Evolutionary conservation across 176 grass and related monocot species (phyloP), one percentile per base, ranked within the genome.

Genomic region (Canna indica): DNA sequence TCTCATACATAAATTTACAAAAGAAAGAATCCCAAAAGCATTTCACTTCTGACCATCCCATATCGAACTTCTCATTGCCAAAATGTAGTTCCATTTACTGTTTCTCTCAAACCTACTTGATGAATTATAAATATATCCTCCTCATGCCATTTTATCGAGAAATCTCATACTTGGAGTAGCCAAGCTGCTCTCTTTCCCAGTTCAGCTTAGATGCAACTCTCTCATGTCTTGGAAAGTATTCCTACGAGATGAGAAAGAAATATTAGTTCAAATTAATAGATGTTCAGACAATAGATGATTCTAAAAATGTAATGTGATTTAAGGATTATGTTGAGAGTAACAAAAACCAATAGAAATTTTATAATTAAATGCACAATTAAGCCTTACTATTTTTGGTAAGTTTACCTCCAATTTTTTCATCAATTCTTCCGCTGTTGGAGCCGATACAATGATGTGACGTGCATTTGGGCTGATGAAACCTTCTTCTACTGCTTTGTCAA

Each of bases 401-500:
- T 13, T 36, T 70, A 96, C 94, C 94, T 99, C 95, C 59, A 99
- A 68, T 76, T 99, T 99, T 47, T 90, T 86, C 86, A 99, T 80
- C 63, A 99, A 84, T 75, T 99, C 95, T 42, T 83, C 80, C 8
- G 87, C 95, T 0, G 89, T 99, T 1, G 90, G 95, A 20, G 90
- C 95, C 20, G 91, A 82, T 30, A 99, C 84, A 70, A 99, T 83
- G 82, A 99, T 99, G 74, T 86, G 95, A 32, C 95, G 90, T 1
- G 95, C 90, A 47, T 80, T 81, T 1, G 84, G 71, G 76, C 76
- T 99, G 67, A 99, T 94, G 79, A 99, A 99, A 29, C 95, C 95
- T 59, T 99, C 95, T 81, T 99, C 95, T 0, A 99, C 95, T 3
- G 95, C 95, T 82, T 99, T 94, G 82, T 99, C 95, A 65, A 99